phyloP scores from a whole-genome alignment of 768 basidiomycete genomes.

The Gymnopilus dilepis region DNA sequence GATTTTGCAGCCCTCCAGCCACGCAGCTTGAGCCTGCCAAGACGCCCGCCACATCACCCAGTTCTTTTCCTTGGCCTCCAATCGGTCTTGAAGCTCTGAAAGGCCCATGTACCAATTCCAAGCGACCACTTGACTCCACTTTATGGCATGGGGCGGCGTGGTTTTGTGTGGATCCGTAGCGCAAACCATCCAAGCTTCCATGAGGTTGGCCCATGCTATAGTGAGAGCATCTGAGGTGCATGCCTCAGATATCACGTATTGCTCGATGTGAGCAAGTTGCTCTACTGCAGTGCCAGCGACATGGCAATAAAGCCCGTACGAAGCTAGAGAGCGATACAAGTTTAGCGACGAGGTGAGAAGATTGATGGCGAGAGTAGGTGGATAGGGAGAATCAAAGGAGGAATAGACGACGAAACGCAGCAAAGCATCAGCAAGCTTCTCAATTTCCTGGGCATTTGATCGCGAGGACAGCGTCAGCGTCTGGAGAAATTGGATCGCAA shows the following conservation, averaged over 20 bases:
- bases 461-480: constrained; percentile 70
- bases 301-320: constrained; percentile 80
- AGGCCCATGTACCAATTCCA: constrained; percentile 77
- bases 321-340: constrained; percentile 68
- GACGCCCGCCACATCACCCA: constrained; percentile 52
- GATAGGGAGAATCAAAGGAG: constrained; percentile 48
- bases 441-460: constrained; percentile 61
- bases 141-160: constrained; percentile 82
- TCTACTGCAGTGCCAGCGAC: constrained; percentile 67
- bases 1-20: constrained; percentile 77
- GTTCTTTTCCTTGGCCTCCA: constrained; percentile 38
- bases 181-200: constrained; percentile 79
- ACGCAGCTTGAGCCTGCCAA: constrained; percentile 63
- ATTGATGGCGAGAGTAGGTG: constrained; percentile 47
- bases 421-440: constrained; percentile 64
- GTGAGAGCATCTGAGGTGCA: constrained; percentile 43
- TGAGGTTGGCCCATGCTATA: constrained; percentile 59
- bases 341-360: constrained; percentile 64
- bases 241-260: constrained; percentile 46
- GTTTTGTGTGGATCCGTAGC: constrained; percentile 92
- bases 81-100: constrained; percentile 39
- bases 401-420: constrained; percentile 72
- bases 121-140: constrained; percentile 86
- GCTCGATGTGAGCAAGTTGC: constrained; percentile 56
- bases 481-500: constrained; percentile 61